phyloP scores from a whole-genome alignment of 805 yeast genomes.

The Nakazawaea ambrosiae region DNA sequence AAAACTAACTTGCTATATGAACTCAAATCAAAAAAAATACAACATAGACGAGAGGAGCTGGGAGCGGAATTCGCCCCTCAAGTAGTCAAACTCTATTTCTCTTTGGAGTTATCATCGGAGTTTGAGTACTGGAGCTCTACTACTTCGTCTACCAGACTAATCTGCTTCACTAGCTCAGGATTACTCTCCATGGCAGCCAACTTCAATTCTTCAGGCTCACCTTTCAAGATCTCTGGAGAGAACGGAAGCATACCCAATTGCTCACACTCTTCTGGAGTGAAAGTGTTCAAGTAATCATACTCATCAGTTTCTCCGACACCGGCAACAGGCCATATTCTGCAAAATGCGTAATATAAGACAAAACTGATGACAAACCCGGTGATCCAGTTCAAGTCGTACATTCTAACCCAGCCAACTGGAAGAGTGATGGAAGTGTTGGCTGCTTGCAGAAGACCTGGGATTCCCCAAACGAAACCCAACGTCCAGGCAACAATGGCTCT shows the following conservation, averaged over 20 bases:
- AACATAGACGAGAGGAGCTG: too few relatives aligned
- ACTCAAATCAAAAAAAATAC: too few relatives aligned
- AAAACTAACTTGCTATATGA: too few relatives aligned
- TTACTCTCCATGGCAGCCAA: slow-evolving; percentile 1
- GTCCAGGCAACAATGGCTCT: slow-evolving; percentile 31
- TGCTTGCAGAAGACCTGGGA: slow-evolving; percentile 40
- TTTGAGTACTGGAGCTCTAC: too few relatives aligned
- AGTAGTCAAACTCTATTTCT: too few relatives aligned
- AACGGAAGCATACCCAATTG: slow-evolving; percentile 23
- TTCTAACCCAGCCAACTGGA: slow-evolving; percentile 25
- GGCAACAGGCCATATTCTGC: slow-evolving; percentile 27
- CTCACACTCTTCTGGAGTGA: slow-evolving; percentile 24
- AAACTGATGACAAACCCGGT: slow-evolving; percentile 55
- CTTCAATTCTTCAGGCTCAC: slow-evolving; percentile 1
- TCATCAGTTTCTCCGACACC: slow-evolving; percentile 28
- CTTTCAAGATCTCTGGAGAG: slow-evolving; percentile 1
- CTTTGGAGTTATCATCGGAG: too few relatives aligned
- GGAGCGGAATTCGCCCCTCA: too few relatives aligned
- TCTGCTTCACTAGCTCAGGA: slow-evolving; percentile 3
- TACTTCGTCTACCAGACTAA: too few relatives aligned
- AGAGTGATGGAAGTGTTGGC: slow-evolving; percentile 11
- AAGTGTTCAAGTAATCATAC: slow-evolving; percentile 23
- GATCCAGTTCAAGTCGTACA: slow-evolving; percentile 60
- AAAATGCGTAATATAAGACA: slow-evolving; percentile 27
- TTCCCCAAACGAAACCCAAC: slow-evolving; percentile 36